Conservation (phyloP, 1,284 basidiomycete genomes). For the Vanrija humicola region DNA sequence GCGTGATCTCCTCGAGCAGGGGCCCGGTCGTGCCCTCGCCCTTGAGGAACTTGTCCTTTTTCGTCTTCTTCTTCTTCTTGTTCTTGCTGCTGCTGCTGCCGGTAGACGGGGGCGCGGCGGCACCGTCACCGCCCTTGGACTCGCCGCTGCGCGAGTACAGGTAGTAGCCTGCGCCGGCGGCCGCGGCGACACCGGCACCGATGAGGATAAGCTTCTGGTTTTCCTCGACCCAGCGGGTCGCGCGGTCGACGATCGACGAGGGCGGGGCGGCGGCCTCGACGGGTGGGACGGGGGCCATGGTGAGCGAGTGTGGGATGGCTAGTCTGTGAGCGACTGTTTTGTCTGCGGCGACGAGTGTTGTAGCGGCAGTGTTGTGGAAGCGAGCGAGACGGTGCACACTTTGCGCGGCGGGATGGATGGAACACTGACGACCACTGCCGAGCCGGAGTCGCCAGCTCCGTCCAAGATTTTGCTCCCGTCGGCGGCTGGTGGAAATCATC, state of each 20-base stretch:
- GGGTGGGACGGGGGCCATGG: constrained; percentile 20
- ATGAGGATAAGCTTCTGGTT: constrained; percentile 45
- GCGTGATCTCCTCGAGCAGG: constrained; percentile 65
- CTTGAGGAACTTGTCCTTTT: constrained; percentile 38
- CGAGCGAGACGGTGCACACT: too few species aligned
- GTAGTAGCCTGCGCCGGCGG: constrained; percentile 73
- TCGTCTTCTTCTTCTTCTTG: constrained; percentile 59
- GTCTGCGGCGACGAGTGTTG: too few species aligned
- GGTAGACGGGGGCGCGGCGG: constrained; percentile 5
- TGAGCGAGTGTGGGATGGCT: neutral
- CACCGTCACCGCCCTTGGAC: constrained; percentile 27
- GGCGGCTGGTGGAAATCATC: too few species aligned
- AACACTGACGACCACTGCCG: too few species aligned
- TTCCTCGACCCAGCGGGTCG: constrained; percentile 46
- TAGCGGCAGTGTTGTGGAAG: too few species aligned
- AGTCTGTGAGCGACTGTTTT: too few species aligned
- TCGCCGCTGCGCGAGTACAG: constrained; percentile 36
- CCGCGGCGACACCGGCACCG: constrained; percentile 64
- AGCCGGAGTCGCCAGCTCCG: too few species aligned
- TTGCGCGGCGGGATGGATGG: too few species aligned
- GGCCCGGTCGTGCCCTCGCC: constrained; percentile 58
- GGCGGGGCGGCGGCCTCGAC: constrained; percentile 12
- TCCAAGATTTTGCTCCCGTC: too few species aligned
- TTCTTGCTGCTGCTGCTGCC: constrained; percentile 50
- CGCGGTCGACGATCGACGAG: constrained; percentile 32